Evolutionary conservation across 352 stramenopile genomes (phyloP).

Genomic region (Globisporangium paroecandrum): DNA sequence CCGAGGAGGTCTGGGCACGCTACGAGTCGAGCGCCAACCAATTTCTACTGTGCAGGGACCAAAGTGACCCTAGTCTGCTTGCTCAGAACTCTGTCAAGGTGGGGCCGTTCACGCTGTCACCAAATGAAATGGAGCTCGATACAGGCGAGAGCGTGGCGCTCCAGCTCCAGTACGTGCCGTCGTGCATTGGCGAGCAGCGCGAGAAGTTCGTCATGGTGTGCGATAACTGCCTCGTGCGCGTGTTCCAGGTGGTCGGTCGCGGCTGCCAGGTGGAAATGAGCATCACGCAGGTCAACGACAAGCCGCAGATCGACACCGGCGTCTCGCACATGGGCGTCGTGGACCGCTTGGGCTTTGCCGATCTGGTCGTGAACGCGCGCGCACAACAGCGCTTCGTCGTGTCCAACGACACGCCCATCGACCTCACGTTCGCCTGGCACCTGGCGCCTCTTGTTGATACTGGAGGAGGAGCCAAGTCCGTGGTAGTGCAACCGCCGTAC

Average conservation of each 20-base stretch:
- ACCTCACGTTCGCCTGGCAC: slow-evolving; percentile 54
- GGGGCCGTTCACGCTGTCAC: slow-evolving; percentile 55
- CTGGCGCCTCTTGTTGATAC: slow-evolving; percentile 19
- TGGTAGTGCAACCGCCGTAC: slow-evolving; percentile 28
- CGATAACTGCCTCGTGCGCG: slow-evolving; percentile 77
- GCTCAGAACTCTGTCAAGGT: slow-evolving; percentile 11
- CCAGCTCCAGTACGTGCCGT: slow-evolving; percentile 53
- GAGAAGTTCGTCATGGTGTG: slow-evolving; percentile 77
- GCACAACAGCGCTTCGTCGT: slow-evolving; percentile 43
- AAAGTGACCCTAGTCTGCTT: background rate
- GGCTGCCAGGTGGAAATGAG: slow-evolving; percentile 66
- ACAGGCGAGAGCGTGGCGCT: slow-evolving; percentile 40
- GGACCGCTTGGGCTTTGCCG: slow-evolving; percentile 45
- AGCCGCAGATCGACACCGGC: slow-evolving; percentile 33
- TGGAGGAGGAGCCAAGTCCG: background rate
- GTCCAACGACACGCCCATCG: slow-evolving; percentile 64
- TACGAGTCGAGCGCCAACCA: slow-evolving; percentile 27
- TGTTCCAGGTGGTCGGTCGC: slow-evolving; percentile 64
- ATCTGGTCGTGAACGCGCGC: slow-evolving; percentile 34
- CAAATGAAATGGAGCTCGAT: slow-evolving; percentile 50
- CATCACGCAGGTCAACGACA: slow-evolving; percentile 41
- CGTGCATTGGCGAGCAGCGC: slow-evolving; percentile 48
- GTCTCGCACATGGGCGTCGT: slow-evolving; percentile 45
- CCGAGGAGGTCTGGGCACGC: slow-evolving; percentile 42
- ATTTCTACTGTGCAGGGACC: slow-evolving; percentile 6